phyloP scores from a whole-genome alignment of 805 yeast species.

The Candida nemodendra region DNA sequence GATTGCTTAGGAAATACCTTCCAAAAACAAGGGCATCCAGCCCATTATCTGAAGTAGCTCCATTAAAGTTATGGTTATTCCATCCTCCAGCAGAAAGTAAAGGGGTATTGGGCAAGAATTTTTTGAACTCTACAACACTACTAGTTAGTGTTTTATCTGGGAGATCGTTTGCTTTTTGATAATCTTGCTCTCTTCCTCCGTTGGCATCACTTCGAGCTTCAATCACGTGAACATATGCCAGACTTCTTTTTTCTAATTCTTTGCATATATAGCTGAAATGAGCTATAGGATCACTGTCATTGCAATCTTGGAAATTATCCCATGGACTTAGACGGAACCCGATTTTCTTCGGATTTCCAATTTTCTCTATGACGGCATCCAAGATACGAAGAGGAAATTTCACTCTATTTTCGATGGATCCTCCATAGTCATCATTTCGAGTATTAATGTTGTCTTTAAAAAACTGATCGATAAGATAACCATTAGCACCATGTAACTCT shows the following conservation, averaged over 20 bases:
- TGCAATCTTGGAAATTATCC: constrained; percentile 29
- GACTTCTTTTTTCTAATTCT: constrained; percentile 32
- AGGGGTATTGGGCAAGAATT: constrained; percentile 29
- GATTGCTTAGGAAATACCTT: constrained; percentile 52
- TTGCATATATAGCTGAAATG: constrained; percentile 30
- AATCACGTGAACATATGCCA: constrained; percentile 38
- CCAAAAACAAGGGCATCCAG: constrained; percentile 39
- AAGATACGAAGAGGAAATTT: constrained; percentile 34
- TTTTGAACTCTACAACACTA: constrained; percentile 10
- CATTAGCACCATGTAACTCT: constrained; percentile 43
- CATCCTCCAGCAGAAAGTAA: constrained; percentile 30
- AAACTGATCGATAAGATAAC: constrained; percentile 40
- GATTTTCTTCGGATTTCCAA: constrained; percentile 38
- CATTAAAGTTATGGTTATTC: constrained; percentile 25
- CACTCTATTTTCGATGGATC: constrained; percentile 41
- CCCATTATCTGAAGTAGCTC: constrained; percentile 4
- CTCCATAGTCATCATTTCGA: constrained; percentile 55
- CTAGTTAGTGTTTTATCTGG: constrained; percentile 23
- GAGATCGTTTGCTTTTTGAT: constrained; percentile 16
- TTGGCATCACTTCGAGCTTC: constrained; percentile 37
- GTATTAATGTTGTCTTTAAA: constrained; percentile 34
- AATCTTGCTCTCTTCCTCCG: constrained; percentile 26
- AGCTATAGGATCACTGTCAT: constrained; percentile 20
- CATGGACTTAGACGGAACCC: constrained; percentile 39
- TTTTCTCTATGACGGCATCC: constrained; percentile 35